Evolutionary conservation across 2,329 filamentous ascomycete genomes (phyloP), one percentile per base, ranked within the genome.

Genomic region (Parastagonospora avenae): DNA sequence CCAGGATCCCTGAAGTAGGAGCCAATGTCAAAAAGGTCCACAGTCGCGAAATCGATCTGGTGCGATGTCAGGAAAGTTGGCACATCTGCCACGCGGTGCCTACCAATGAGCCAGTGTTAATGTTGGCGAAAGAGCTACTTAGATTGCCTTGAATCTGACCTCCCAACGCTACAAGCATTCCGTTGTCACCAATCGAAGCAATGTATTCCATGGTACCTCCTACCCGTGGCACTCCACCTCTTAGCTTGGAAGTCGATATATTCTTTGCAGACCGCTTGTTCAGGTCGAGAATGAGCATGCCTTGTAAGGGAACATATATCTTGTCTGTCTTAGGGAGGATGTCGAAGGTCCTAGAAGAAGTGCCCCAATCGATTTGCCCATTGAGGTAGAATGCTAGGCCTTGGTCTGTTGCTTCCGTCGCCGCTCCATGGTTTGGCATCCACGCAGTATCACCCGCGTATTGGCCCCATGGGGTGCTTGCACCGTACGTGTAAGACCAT

Each of bases 281-380:
- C 9, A 72, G 67, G 48, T 79, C 65, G 14, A 78, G 55, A 14
- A 78, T 65, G 15, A 79, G 50, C 67, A 78, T 73, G 1, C 77
- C 76, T 24, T 66, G 57, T 4, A 64, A 37, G 2, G 76, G 60
- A 6, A 46, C 28, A 12, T 46, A 39, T 2, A 39, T 14, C 11
- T 12, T 15, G 42, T 58, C 56, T 9, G 42, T 49, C 11, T 63
- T 49, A 10, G 40, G 28, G 10, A 46, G 50, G 1, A 61, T 29
- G 9, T 42, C 44, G 35, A 30, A 41, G 48, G 45, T 67, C 28
- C n/a, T 38, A 36, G 12, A 16, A 2, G 62, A 62, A 8, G 69
- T 73, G 7, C 75, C 74, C 41, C 59, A 62, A 41, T 78, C 72
- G 32, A 76, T 65, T 36, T 71, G 64, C 2, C 75, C 75, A 50